Evolutionary conservation across 305 asterid genomes (phyloP), one percentile per base, ranked within the genome.

Genomic region (Solanum chacoense): DNA sequence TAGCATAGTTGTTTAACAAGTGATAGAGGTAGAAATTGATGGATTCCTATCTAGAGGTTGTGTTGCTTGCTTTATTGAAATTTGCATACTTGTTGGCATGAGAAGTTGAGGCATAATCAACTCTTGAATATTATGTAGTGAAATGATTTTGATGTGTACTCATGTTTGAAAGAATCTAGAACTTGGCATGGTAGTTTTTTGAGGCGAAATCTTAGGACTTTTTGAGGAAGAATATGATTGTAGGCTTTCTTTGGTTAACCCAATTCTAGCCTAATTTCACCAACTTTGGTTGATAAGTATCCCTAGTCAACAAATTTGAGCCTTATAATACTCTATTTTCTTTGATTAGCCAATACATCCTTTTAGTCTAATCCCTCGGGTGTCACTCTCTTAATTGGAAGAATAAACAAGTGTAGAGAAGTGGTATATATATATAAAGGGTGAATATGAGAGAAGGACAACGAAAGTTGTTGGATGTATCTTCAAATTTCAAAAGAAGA

Each of bases 331-430:
- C 3, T 59, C 2, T 4, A 59, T 3, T 59, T 59, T 59, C 11
- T 20, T 59, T 59, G 26, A 59, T 5, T 5, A 20, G 0, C 26
- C 71, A 1, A 20, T 7, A 3, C 3, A 22, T 1, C 5, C 11
- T 3, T 59, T 0, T 20, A 59, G 28, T 3, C n/a, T 20, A 59
- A 7, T 18, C 1, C 5, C 26, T 0, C 2, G 4, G 0, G 9
- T 7, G 1, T 16, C 8, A 16, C 22, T 16, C 8, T 16, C n/a
- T 16, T 18, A 6, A 6, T 20, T 55, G 45, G 13, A 38, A 38
- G 11, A 7, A 5, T 50, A 16, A 5, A 5, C 20, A 55, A 18
- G 9, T 14, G 10, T 55, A 55, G 65, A 7, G 9, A 55, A 55
- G 22, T 59, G 69, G 7, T 59, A 7, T 38, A 38, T 1, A 37